Evolutionary conservation across 169 alveolate genomes (phyloP), one percentile per base, ranked within the genome.

Genomic region (Amoebophrya sp.): DNA sequence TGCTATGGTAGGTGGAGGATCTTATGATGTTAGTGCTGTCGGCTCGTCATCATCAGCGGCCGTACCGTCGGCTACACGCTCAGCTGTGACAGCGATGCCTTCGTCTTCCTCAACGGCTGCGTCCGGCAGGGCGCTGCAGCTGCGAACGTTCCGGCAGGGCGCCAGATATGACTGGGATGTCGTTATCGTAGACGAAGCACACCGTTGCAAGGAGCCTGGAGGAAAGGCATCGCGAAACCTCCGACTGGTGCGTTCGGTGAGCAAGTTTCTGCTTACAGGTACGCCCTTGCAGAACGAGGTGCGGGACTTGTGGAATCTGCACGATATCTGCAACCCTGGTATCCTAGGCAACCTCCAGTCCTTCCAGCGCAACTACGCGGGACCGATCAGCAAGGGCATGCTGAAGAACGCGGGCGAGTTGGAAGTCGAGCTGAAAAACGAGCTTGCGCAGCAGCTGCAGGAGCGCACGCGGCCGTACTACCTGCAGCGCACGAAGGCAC

Each of bases 341-440:
- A 65, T 65, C 83, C 83, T 65, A 29, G 83, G 83, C 36, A 65
- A 65, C n/a, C 83, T 65, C 2, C 83, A 65, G 83, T 65, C 83
- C 38, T 65, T 65, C 83, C 2, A 1, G 83, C 18, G n/a, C 10
- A 65, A 65, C 26, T 65, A 26, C 83, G 83, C 83, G 83, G 2
- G 33, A 18, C 83, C 83, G 83, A 65, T 65, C 33, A 65, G n/a
- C 83, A 65, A 26, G 83, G 83, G 83, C 83, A 65, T 65, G 83
- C 83, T 65, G 83, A 65, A 65, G 83, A 26, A 65, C 83, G 83
- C 83, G 2, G 83, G 83, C 33, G 83, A 65, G 83, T 36, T 65
- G 83, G 83, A 65, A 29, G 83, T 65, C 38, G 83, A 65, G 83
- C 33, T 65, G 83, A 65, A 65, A 18, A 65, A 65, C 83, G 83